These are phyloP conservation scores for Backusella sp. DNA, from an alignment of 192 early-diverging fungal genomes.

Conservation along the genomic window DNA sequence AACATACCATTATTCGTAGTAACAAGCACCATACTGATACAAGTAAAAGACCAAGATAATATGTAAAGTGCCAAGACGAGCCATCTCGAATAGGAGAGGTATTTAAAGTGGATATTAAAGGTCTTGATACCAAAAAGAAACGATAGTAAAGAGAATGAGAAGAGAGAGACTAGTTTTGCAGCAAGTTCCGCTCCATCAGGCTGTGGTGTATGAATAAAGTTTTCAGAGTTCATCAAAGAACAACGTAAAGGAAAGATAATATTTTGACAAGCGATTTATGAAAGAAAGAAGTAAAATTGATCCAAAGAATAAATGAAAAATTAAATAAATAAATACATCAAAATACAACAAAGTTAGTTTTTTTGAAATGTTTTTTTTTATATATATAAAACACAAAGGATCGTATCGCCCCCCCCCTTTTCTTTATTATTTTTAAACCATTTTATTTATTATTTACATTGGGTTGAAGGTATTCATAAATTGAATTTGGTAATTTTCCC, in stretches of 20 bases:
- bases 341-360: neutral
- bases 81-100: conserved; percentile 35
- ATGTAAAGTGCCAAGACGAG: conserved; percentile 43
- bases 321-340: neutral
- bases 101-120: conserved; percentile 26
- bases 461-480: neutral
- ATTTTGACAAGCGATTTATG: neutral
- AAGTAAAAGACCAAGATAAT: conserved; percentile 46
- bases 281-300: neutral
- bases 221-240: conserved; percentile 1
- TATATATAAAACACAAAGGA: neutral
- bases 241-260: neutral
- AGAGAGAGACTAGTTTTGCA: conserved; percentile 22
- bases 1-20: conserved; percentile 44
- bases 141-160: conserved; percentile 21
- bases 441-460: neutral
- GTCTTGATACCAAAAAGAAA: conserved; percentile 31
- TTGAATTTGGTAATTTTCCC: neutral
- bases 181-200: conserved; percentile 28
- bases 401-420: neutral
- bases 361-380: neutral
- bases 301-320: neutral
- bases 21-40: conserved; percentile 35
- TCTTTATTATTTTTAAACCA: neutral
- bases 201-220: conserved; percentile 1